Evolutionary conservation across 2,329 filamentous ascomycete species (phyloP).

Genomic region (Dothiorella sarmentorum): DNA sequence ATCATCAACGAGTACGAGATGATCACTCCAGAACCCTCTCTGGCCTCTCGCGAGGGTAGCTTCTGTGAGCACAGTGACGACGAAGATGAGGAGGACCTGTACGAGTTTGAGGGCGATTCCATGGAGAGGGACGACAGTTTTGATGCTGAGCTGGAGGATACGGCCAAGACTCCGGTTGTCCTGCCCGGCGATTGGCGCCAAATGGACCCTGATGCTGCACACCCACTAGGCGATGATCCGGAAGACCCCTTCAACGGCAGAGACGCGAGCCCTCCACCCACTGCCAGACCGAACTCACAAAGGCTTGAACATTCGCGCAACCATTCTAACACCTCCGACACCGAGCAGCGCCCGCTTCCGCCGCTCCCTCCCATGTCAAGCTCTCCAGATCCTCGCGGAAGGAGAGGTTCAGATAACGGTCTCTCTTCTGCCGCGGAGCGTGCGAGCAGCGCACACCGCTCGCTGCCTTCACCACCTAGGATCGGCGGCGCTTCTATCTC

Average conservation of each 20-base stretch:
- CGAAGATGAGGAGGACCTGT: slow-evolving; percentile 68
- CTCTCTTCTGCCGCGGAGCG: slow-evolving; percentile 70
- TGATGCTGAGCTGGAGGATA: slow-evolving; percentile 90
- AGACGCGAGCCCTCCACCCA: slow-evolving; percentile 41
- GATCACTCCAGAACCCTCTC: slow-evolving; percentile 94
- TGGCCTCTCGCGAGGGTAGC: slow-evolving; percentile 87
- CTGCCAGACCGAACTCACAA: not conserved
- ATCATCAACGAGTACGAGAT: slow-evolving; percentile 98
- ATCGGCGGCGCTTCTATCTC: slow-evolving; percentile 60
- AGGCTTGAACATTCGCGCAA: slow-evolving; percentile 46
- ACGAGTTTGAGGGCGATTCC: slow-evolving; percentile 57
- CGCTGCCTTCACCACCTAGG: slow-evolving; percentile 67
- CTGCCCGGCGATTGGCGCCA: slow-evolving; percentile 92
- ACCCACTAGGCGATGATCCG: slow-evolving; percentile 51
- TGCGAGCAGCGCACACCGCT: slow-evolving; percentile 63
- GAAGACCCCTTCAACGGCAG: slow-evolving; percentile 60
- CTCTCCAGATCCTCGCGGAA: slow-evolving; percentile 52
- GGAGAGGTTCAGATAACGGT: slow-evolving; percentile 59
- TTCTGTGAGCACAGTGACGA: slow-evolving; percentile 79
- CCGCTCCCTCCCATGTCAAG: slow-evolving; percentile 67
- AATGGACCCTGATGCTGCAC: slow-evolving; percentile 63
- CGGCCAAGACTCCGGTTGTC: slow-evolving; percentile 96
- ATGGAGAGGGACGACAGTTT: slow-evolving; percentile 80
- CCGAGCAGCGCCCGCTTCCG: slow-evolving; percentile 79
- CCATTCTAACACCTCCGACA: slow-evolving; percentile 73